These are phyloP conservation scores for Metschnikowia gelsemii DNA, from an alignment of 805 yeast species.

Conservation along the genomic window DNA sequence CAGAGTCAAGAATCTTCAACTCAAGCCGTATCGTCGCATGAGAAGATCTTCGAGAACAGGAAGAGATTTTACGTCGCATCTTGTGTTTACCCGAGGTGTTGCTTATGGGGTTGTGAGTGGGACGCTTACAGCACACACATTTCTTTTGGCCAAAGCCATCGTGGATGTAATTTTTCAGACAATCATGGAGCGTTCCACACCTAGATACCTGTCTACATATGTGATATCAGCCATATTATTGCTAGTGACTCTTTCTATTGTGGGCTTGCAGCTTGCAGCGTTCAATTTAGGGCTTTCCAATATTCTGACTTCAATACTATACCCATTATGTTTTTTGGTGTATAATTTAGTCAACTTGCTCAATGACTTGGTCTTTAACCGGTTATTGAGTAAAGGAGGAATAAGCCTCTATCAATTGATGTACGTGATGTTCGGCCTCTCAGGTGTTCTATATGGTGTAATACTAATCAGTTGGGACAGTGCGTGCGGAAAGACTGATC, in stretches of 20 bases:
- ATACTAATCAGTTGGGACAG: constrained; percentile 58
- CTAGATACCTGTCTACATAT: constrained; percentile 31
- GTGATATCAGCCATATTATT: constrained; percentile 46
- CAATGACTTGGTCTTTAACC: constrained; percentile 55
- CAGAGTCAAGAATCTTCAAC: constrained; percentile 15
- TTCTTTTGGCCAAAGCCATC: constrained; percentile 79
- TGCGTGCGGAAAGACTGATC: constrained; percentile 22
- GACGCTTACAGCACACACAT: constrained; percentile 78
- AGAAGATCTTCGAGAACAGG: constrained; percentile 10
- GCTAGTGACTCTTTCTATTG: constrained; percentile 54
- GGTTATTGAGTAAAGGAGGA: constrained; percentile 47
- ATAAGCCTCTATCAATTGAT: constrained; percentile 50
- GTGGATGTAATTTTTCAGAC: constrained; percentile 63
- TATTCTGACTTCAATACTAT: constrained; percentile 72
- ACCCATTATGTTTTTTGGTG: constrained; percentile 82
- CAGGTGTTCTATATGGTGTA: constrained; percentile 66
- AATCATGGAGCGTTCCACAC: constrained; percentile 28
- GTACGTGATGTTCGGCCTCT: constrained; percentile 45
- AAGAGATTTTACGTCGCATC: constrained; percentile 19
- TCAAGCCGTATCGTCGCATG: constrained; percentile 5
- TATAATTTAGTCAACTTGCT: constrained; percentile 64
- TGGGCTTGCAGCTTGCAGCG: constrained; percentile 68
- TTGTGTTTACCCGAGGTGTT: constrained; percentile 51
- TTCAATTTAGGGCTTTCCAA: constrained; percentile 71
- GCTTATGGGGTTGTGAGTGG: constrained; percentile 71